Evolutionary conservation across 2,329 filamentous ascomycete species (phyloP).

Genomic region (Grosmannia huntii): DNA sequence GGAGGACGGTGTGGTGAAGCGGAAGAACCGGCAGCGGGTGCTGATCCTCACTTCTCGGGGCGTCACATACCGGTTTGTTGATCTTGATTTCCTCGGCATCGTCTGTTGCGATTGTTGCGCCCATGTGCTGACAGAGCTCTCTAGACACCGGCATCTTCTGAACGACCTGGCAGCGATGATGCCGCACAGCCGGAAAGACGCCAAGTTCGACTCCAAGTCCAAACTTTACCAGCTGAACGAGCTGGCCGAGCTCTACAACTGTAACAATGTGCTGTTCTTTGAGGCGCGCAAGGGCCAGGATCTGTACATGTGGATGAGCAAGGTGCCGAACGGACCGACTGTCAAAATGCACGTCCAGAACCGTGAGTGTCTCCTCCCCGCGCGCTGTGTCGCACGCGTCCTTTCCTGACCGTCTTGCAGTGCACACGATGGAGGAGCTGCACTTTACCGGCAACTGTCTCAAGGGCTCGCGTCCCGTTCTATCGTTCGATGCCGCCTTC

Average conservation of each 20-base stretch:
- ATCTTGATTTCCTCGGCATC: neutral
- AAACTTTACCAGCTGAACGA: constrained; percentile 76
- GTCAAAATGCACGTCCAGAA: constrained; percentile 62
- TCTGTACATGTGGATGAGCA: constrained; percentile 86
- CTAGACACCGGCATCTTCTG: constrained; percentile 81
- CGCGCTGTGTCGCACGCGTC: neutral
- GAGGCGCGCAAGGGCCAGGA: constrained; percentile 91
- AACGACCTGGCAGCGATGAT: constrained; percentile 81
- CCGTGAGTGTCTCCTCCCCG: constrained; percentile 27
- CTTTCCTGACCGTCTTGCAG: constrained; percentile 23
- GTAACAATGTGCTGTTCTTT: constrained; percentile 86
- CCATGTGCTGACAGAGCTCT: neutral
- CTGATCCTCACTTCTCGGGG: constrained; percentile 86
- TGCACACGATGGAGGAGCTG: constrained; percentile 94
- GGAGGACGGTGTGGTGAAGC: constrained; percentile 17
- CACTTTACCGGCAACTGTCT: constrained; percentile 96
- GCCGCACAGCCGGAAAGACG: constrained; percentile 86
- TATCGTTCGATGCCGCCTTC: constrained; percentile 85
- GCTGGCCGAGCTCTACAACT: constrained; percentile 62
- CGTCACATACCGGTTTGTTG: constrained; percentile 63
- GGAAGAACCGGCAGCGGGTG: constrained; percentile 62
- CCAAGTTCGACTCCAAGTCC: constrained; percentile 92
- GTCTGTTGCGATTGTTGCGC: neutral
- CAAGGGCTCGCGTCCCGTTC: constrained; percentile 79
- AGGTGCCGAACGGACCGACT: constrained; percentile 67